Evolutionary conservation across 805 yeast genomes (phyloP).

Genomic region (Grigorovia jiainica): DNA sequence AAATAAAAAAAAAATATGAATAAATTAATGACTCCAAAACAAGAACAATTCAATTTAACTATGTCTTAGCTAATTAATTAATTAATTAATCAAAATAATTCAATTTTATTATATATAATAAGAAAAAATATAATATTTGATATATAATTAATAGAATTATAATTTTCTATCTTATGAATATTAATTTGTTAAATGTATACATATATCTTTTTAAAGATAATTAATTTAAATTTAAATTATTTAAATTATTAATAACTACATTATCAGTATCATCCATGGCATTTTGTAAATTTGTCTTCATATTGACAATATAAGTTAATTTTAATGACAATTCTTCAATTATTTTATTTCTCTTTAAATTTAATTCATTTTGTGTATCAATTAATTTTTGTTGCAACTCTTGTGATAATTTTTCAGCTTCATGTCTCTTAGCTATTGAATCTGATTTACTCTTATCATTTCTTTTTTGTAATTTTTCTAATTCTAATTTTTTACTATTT

Average conservation of each 20-base stretch:
- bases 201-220: not conserved
- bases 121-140: too few relatives aligned
- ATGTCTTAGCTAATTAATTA: too few relatives aligned
- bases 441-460: constrained; percentile 38
- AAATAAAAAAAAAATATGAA: too few relatives aligned
- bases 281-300: constrained; percentile 56
- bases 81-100: too few relatives aligned
- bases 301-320: constrained; percentile 45
- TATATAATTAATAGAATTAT: too few relatives aligned
- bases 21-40: too few relatives aligned
- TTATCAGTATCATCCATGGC: constrained; percentile 5
- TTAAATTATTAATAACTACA: constrained; percentile 1
- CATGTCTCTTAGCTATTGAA: too few relatives aligned
- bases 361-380: constrained; percentile 38
- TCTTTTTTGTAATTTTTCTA: constrained; percentile 54
- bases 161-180: not conserved
- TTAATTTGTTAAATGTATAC: not conserved
- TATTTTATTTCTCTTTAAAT: constrained; percentile 39
- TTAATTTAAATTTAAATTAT: constrained; percentile 3
- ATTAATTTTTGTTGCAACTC: constrained; percentile 37
- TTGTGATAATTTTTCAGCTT: too few relatives aligned
- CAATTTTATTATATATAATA: too few relatives aligned
- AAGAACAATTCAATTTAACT: too few relatives aligned
- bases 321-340: too few relatives aligned
- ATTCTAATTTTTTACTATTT: constrained; percentile 46